A percentile compares a stretch with the other conserved stretches of the same genome.
phyloP scores from a whole-genome alignment of 139 green algal species.

The Auxenochlorella protothecoides region DNA sequence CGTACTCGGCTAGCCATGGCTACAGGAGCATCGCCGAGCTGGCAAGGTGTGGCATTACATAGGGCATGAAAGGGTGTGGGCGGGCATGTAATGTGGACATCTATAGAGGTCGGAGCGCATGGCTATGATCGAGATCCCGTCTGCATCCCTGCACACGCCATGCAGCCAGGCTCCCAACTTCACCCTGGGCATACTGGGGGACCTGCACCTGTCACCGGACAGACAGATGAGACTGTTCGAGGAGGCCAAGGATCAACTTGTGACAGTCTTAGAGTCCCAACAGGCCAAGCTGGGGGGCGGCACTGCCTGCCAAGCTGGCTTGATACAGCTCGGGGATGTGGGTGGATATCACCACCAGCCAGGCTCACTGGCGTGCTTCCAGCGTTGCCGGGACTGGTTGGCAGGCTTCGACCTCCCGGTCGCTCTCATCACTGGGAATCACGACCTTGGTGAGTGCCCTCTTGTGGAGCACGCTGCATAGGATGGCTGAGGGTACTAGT shows the following conservation, averaged over 20 bases:
- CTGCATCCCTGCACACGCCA: too few relatives aligned
- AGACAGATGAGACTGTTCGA: constrained; percentile 54
- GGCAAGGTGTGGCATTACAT: too few relatives aligned
- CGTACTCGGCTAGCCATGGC: too few relatives aligned
- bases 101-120: too few relatives aligned
- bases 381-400: constrained; percentile 38
- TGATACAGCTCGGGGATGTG: constrained; percentile 69
- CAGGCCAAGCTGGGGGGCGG: not conserved
- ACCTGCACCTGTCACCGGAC: constrained; percentile 66
- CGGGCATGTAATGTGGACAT: too few relatives aligned
- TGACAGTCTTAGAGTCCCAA: constrained; percentile 5
- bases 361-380: constrained; percentile 51
- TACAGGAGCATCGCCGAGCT: too few relatives aligned
- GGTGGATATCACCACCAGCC: constrained; percentile 59
- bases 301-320: constrained; percentile 11
- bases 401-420: constrained; percentile 36
- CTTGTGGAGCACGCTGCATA: too few relatives aligned
- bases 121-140: too few relatives aligned
- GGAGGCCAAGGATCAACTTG: constrained; percentile 46
- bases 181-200: constrained; percentile 51
- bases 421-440: constrained; percentile 57
- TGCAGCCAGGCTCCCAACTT: constrained; percentile 9
- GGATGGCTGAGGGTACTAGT: constrained; percentile 6
- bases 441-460: constrained; percentile 27
- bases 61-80: too few relatives aligned